These are phyloP conservation scores for Backusella circina DNA, from an alignment of 192 early-diverging fungal species.

Conservation along the genomic window DNA sequence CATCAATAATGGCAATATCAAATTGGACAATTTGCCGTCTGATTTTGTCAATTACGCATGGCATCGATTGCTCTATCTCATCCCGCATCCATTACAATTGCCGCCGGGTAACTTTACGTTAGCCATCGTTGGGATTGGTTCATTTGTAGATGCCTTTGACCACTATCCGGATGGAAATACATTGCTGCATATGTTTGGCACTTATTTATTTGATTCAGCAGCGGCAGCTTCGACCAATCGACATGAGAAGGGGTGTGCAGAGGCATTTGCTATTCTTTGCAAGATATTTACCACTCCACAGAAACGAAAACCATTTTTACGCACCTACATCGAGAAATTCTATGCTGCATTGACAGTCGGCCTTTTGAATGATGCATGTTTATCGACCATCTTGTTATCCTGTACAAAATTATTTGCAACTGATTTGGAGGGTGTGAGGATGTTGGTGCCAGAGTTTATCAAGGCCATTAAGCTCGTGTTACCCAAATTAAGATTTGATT, in stretches of 20 bases:
- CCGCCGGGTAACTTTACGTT: conserved; percentile 45
- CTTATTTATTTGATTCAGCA: conserved; percentile 74
- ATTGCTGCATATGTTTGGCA: conserved; percentile 78
- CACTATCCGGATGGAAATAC: conserved; percentile 67
- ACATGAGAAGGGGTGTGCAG: conserved; percentile 54
- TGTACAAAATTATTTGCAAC: conserved; percentile 57
- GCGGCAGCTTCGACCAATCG: conserved; percentile 22
- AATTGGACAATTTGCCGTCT: conserved; percentile 52
- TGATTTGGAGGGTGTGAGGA: conserved; percentile 67
- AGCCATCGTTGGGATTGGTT: conserved; percentile 53
- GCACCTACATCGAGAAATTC: conserved; percentile 69
- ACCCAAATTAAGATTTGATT: conserved; percentile 39
- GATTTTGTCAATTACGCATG: conserved; percentile 72
- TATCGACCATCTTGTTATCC: conserved; percentile 70
- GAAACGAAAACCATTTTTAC: conserved; percentile 47
- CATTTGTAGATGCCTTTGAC: conserved; percentile 45
- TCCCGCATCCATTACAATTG: conserved; percentile 49
- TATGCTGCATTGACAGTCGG: conserved; percentile 64
- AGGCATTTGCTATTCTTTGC: conserved; percentile 71
- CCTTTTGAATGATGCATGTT: conserved; percentile 51
- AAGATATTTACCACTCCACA: conserved; percentile 73
- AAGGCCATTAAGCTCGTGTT: conserved; percentile 62
- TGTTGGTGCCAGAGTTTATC: conserved; percentile 74
- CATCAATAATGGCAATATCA: conserved; percentile 51
- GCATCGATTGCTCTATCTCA: conserved; percentile 63